These are phyloP conservation scores for Saturnispora kantuleensis DNA, from an alignment of 805 yeast genomes.

Conservation along the genomic window DNA sequence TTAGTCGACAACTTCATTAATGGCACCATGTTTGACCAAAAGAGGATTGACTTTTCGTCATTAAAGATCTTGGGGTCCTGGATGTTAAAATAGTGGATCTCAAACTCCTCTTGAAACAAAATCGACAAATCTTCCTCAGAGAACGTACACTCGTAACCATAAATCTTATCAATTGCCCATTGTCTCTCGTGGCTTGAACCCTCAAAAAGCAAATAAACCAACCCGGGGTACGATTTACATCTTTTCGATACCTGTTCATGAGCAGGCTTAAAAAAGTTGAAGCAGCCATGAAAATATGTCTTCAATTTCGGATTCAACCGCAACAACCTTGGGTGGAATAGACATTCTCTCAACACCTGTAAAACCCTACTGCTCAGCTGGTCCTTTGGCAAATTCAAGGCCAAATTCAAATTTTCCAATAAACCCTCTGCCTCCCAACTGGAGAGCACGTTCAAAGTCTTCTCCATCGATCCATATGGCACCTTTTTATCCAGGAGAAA, in stretches of 20 bases:
- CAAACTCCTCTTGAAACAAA: constrained; percentile 46
- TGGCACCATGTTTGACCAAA: constrained; percentile 37
- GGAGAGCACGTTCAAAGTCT: constrained; percentile 17
- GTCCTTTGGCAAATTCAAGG: constrained; percentile 17
- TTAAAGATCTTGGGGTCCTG: constrained; percentile 44
- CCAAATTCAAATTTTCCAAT: constrained; percentile 10
- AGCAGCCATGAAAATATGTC: constrained; percentile 28
- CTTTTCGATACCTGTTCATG: constrained; percentile 14
- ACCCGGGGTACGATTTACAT: constrained; percentile 34
- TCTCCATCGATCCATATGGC: constrained; percentile 16
- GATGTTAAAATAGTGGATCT: constrained; percentile 38
- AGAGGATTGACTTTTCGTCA: constrained; percentile 30
- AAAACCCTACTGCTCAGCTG: constrained; percentile 16
- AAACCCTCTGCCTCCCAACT: constrained; percentile 21
- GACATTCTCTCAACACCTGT: constrained; percentile 35
- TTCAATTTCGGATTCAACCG: constrained; percentile 30
- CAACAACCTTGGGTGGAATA: constrained; percentile 42
- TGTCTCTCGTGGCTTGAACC: constrained; percentile 36
- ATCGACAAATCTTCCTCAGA: constrained; percentile 20
- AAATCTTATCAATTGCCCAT: constrained; percentile 37
- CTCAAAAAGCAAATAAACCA: constrained; percentile 44
- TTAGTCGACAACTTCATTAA: constrained; percentile 29
- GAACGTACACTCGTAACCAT: constrained; percentile 15
- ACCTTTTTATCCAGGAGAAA: constrained; percentile 40
- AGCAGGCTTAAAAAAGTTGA: constrained; percentile 17